Evolutionary conservation across 805 yeast genomes (phyloP).

Genomic region (Candida awuae): DNA sequence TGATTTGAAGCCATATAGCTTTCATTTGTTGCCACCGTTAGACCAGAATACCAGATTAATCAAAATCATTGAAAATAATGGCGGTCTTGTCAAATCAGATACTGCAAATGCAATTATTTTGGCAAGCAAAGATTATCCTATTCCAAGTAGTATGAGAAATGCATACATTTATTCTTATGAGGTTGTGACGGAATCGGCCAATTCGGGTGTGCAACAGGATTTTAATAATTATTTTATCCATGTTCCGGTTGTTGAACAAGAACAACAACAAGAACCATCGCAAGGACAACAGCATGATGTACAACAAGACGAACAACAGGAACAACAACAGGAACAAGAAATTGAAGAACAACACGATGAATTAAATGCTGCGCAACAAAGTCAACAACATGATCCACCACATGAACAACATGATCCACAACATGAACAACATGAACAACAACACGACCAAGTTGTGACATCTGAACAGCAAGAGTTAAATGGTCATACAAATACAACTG

Average conservation of each 20-base stretch:
- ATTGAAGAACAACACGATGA: no score
- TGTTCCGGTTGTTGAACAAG: constrained; percentile 8
- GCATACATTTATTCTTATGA: constrained; percentile 16
- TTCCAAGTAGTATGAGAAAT: constrained; percentile 11
- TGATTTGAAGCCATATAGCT: constrained; percentile 14
- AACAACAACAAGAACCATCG: no score
- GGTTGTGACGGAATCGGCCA: constrained; percentile 14
- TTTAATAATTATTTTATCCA: constrained; percentile 14
- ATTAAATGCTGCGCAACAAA: no score
- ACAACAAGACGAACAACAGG: neutral
- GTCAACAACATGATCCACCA: no score
- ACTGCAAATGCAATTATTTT: constrained; percentile 12
- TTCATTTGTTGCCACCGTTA: constrained; percentile 16
- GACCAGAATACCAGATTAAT: constrained; percentile 9
- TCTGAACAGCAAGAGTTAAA: no score
- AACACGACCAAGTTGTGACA: no score
- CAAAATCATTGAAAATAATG: constrained; percentile 11
- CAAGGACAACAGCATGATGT: no score
- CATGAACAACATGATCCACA: no score
- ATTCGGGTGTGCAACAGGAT: constrained; percentile 13
- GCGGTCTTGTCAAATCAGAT: constrained; percentile 16
- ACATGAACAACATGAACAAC: no score
- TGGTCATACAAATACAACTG: neutral
- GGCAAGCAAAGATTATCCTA: constrained; percentile 6
- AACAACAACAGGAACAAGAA: no score